Evolutionary conservation across 257 asterid species (phyloP).

Genomic region (Solanum chiquidenum): DNA sequence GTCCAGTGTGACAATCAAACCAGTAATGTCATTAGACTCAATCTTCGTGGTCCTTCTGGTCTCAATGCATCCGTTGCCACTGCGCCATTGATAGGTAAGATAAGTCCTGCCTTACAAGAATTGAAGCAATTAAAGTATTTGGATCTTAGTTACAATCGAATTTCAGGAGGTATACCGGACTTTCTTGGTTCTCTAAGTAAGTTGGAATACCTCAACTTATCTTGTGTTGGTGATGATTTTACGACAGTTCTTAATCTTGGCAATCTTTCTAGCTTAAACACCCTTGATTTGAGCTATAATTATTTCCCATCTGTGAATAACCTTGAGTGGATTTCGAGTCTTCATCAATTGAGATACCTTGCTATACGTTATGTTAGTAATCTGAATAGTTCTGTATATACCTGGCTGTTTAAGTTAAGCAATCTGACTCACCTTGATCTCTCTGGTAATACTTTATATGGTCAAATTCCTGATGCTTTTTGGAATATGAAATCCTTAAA

Average conservation of each 20-base stretch:
- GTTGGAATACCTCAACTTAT: neutral
- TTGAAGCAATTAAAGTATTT: slow-evolving; percentile 12
- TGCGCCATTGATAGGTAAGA: slow-evolving; percentile 7
- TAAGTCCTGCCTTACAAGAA: slow-evolving; percentile 12
- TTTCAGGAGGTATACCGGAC: neutral
- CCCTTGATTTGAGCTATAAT: slow-evolving; percentile 1
- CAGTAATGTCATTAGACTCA: slow-evolving; percentile 9
- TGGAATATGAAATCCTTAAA: slow-evolving; percentile 1
- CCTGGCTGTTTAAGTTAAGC: slow-evolving; percentile 12
- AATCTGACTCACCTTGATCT: slow-evolving; percentile 4
- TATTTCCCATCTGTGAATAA: neutral
- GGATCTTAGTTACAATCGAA: slow-evolving; percentile 16
- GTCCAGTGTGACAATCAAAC: slow-evolving; percentile 25
- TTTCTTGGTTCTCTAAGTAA: neutral
- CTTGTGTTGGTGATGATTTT: neutral
- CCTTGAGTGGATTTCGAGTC: slow-evolving; percentile 6
- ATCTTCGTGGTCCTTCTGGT: neutral
- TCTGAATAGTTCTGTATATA: neutral
- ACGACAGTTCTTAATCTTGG: neutral
- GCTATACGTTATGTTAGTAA: neutral
- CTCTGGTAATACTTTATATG: slow-evolving; percentile 2
- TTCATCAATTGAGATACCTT: neutral
- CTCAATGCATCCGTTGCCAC: neutral
- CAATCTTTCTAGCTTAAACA: neutral
- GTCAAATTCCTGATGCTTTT: slow-evolving; percentile 18